Evolutionary conservation across 2,329 filamentous ascomycete species (phyloP).

Genomic region (Pseudogymnoascus sp.): DNA sequence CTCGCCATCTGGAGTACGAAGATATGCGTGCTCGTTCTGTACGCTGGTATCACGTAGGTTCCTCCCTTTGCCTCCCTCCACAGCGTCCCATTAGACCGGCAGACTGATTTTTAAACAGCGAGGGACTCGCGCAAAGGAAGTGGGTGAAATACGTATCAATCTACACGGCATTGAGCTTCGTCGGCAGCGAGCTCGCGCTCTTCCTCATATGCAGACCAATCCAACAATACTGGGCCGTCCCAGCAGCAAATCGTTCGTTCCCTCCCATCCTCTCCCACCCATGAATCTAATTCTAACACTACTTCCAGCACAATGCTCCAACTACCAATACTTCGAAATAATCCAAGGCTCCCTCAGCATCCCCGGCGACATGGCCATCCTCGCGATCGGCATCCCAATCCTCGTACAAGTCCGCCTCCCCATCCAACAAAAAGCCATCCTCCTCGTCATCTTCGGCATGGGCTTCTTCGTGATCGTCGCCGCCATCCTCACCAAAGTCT

Average conservation of each 20-base stretch:
- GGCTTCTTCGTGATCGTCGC: constrained; percentile 39
- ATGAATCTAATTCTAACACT: not conserved
- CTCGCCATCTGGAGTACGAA: constrained; percentile 37
- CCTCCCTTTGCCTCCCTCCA: not conserved
- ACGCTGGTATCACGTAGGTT: constrained; percentile 26
- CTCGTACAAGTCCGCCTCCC: constrained; percentile 35
- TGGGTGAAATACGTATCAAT: constrained; percentile 31
- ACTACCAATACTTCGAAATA: constrained; percentile 38
- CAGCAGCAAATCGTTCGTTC: constrained; percentile 31
- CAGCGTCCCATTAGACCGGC: not conserved
- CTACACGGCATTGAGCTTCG: constrained; percentile 35
- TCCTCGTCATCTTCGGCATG: constrained; percentile 41
- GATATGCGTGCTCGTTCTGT: constrained; percentile 37
- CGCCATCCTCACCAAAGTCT: constrained; percentile 38
- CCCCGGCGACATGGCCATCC: constrained; percentile 39
- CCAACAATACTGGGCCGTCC: constrained; percentile 39
- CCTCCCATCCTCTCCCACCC: not conserved
- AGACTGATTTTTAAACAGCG: constrained; percentile 14
- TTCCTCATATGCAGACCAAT: constrained; percentile 40
- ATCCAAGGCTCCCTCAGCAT: constrained; percentile 42
- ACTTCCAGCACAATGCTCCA: constrained; percentile 35
- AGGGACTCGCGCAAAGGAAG: constrained; percentile 27
- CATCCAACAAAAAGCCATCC: constrained; percentile 36
- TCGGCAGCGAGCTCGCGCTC: constrained; percentile 37
- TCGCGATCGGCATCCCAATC: constrained; percentile 40